Conservation (phyloP, 257 asterid genomes). For the Solanum commersonii region DNA sequence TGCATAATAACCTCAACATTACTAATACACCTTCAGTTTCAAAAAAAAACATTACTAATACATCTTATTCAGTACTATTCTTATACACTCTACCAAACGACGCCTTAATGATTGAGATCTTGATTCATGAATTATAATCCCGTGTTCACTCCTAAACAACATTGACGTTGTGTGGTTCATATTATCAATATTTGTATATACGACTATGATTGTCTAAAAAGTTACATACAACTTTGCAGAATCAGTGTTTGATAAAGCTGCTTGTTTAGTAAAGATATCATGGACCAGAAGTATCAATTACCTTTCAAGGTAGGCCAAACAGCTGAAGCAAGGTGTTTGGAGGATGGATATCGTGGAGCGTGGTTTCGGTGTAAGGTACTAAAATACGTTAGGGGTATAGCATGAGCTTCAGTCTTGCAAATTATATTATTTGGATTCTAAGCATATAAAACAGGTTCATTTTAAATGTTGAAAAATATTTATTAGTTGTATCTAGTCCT, state of each 20-base stretch:
- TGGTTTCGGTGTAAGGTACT: conserved; percentile 16
- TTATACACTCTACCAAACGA: neutral
- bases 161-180: neutral
- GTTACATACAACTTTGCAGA: neutral
- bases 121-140: neutral
- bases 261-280: neutral
- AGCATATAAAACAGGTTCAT: neutral
- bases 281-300: neutral
- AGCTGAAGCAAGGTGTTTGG: conserved; percentile 11
- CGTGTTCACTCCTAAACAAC: neutral
- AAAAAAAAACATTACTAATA: neutral
- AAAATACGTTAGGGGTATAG: neutral
- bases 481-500: neutral
- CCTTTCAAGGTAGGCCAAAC: conserved; percentile 11
- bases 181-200: neutral
- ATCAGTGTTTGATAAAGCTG: neutral
- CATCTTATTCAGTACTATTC: neutral
- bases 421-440: neutral
- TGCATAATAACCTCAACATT: too few relatives aligned
- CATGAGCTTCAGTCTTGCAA: neutral
- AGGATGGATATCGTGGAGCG: conserved; percentile 7
- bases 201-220: neutral
- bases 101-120: neutral
- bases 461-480: neutral
- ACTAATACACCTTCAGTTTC: too few relatives aligned